Evolutionary conservation across 2,329 filamentous ascomycete species (phyloP).

Genomic region (Aspergillus sp.): DNA sequence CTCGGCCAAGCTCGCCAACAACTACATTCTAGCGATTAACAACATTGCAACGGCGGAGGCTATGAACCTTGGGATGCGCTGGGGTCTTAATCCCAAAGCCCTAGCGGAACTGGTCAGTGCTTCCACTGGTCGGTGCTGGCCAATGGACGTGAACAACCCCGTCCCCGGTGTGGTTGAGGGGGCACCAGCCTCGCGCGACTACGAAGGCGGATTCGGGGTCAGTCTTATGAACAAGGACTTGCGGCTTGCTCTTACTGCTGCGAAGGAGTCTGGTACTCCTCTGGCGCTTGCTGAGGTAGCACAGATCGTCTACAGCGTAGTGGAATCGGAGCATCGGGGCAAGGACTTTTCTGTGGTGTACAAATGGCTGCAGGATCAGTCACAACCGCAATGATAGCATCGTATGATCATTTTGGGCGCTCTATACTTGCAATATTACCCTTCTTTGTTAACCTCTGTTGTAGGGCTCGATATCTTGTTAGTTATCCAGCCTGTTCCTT

Average conservation of each 20-base stretch:
- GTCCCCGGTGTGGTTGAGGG: slow-evolving; percentile 78
- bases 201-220: slow-evolving; percentile 74
- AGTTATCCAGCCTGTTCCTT: background rate
- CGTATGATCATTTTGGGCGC: background rate
- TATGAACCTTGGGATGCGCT: slow-evolving; percentile 64
- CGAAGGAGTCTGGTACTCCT: slow-evolving; percentile 64
- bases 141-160: slow-evolving; percentile 92
- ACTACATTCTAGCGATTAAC: slow-evolving; percentile 91
- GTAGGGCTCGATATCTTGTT: background rate
- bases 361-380: slow-evolving; percentile 57
- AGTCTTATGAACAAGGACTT: slow-evolving; percentile 80
- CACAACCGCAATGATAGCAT: slow-evolving; percentile 11
- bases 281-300: slow-evolving; percentile 66
- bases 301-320: slow-evolving; percentile 65
- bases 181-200: slow-evolving; percentile 74
- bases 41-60: slow-evolving; percentile 73
- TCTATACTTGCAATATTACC: background rate
- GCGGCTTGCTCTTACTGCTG: slow-evolving; percentile 69
- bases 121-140: slow-evolving; percentile 94
- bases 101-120: slow-evolving; percentile 87
- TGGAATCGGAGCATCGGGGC: slow-evolving; percentile 63
- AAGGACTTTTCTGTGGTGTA: slow-evolving; percentile 83
- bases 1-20: slow-evolving; percentile 92
- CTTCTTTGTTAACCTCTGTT: background rate
- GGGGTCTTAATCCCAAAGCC: slow-evolving; percentile 63